A percentile compares a stretch with the other conserved stretches of the same genome.
Conservation (phyloP, 2,329 filamentous ascomycete species). For the Cadophora sp. region DNA sequence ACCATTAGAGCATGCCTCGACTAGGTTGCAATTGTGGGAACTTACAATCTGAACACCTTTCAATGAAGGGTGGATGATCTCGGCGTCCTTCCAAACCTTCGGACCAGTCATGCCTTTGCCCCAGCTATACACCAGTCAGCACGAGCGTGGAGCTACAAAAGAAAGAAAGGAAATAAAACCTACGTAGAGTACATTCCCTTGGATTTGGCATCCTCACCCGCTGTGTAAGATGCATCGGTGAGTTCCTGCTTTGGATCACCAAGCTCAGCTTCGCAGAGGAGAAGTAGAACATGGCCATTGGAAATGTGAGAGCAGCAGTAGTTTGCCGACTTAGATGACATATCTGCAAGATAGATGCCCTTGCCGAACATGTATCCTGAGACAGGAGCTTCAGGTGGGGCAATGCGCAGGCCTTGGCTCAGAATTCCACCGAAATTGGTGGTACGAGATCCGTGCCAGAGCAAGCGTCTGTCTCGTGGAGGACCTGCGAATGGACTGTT, state of each 20-base stretch:
- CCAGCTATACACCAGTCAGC: slow-evolving; percentile 61
- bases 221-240: slow-evolving; percentile 61
- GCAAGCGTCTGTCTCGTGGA: slow-evolving; percentile 68
- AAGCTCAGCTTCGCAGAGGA: slow-evolving; percentile 86
- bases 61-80: slow-evolving; percentile 67
- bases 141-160: background rate
- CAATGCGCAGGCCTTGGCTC: slow-evolving; percentile 87
- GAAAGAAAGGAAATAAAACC: background rate
- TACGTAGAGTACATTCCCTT: slow-evolving; percentile 54
- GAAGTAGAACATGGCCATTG: slow-evolving; percentile 73
- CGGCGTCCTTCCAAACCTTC: slow-evolving; percentile 76
- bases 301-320: slow-evolving; percentile 72
- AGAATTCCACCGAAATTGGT: slow-evolving; percentile 91
- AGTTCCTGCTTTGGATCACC: slow-evolving; percentile 77
- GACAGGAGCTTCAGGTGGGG: slow-evolving; percentile 81
- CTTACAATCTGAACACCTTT: slow-evolving; percentile 74
- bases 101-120: slow-evolving; percentile 73
- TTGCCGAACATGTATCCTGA: slow-evolving; percentile 90
- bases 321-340: slow-evolving; percentile 80
- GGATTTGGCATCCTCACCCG: slow-evolving; percentile 66
- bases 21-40: slow-evolving; percentile 22
- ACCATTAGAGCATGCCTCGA: background rate
- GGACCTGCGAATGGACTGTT: slow-evolving; percentile 57
- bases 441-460: slow-evolving; percentile 86
- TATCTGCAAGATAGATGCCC: slow-evolving; percentile 87